Conservation (phyloP, 2,329 filamentous ascomycete species). For the Colletotrichum lupini region DNA sequence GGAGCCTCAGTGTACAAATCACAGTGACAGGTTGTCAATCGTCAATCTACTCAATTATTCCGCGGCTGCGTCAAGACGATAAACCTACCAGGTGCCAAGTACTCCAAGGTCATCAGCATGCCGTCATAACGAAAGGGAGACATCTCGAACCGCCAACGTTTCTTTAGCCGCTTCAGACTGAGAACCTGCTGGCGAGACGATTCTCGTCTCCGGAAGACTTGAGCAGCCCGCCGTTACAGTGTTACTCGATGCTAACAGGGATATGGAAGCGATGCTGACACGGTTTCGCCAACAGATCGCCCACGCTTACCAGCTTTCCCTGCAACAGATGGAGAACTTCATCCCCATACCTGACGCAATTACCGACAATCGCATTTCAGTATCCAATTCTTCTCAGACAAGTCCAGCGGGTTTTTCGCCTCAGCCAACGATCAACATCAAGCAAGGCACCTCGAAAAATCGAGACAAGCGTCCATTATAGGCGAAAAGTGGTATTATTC, state of each 20-base stretch:
- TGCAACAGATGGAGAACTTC: not conserved
- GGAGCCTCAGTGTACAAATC: conserved; percentile 3
- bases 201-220: conserved; percentile 16
- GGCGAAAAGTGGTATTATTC: not conserved
- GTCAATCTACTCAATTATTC: not conserved
- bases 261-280: not conserved
- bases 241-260: not conserved
- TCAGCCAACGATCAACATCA: not conserved
- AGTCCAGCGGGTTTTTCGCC: not conserved
- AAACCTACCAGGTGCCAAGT: not conserved
- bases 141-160: conserved; percentile 3
- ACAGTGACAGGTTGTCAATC: not conserved
- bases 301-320: not conserved
- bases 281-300: not conserved
- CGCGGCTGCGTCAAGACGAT: not conserved
- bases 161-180: conserved; percentile 4
- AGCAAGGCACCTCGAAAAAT: not conserved
- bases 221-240: not conserved
- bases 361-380: not conserved
- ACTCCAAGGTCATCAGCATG: not conserved
- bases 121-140: not conserved
- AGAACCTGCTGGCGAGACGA: conserved; percentile 15
- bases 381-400: not conserved
- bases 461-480: not conserved
- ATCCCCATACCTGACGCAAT: not conserved